Evolutionary conservation across 441 rosid species (phyloP).

Genomic region (Brassica hybrid): DNA sequence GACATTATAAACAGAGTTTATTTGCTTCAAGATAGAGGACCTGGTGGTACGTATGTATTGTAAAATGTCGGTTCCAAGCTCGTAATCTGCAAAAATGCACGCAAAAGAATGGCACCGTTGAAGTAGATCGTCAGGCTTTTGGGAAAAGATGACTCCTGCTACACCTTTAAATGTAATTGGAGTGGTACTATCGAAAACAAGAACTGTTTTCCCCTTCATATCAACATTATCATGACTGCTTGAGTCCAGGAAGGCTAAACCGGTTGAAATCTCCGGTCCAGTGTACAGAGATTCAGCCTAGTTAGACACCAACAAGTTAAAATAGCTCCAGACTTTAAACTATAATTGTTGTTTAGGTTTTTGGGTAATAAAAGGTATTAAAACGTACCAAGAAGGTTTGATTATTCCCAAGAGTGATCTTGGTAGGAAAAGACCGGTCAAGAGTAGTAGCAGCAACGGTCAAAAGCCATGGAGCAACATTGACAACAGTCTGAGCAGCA

Average conservation of each 20-base stretch:
- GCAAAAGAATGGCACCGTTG: not conserved
- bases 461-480: conserved; percentile 72
- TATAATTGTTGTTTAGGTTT: not conserved
- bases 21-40: not conserved
- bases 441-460: conserved; percentile 71
- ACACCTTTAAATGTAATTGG: not conserved
- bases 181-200: conserved; percentile 19
- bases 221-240: not conserved
- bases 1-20: not conserved
- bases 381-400: conserved; percentile 21
- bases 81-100: conserved; percentile 4
- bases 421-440: conserved; percentile 58
- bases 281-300: conserved; percentile 37
- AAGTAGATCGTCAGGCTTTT: not conserved
- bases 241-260: conserved; percentile 6
- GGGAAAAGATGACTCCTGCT: conserved; percentile 26
- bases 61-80: conserved; percentile 34
- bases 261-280: conserved; percentile 36
- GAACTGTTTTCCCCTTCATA: conserved; percentile 38
- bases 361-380: too few relatives aligned
- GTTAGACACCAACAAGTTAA: not conserved
- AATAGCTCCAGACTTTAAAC: not conserved
- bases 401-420: conserved; percentile 42
- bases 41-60: conserved; percentile 31
- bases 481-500: conserved; percentile 41